These are phyloP conservation scores for Candida mattraensis DNA, from an alignment of 805 yeast species.

Conservation along the genomic window DNA sequence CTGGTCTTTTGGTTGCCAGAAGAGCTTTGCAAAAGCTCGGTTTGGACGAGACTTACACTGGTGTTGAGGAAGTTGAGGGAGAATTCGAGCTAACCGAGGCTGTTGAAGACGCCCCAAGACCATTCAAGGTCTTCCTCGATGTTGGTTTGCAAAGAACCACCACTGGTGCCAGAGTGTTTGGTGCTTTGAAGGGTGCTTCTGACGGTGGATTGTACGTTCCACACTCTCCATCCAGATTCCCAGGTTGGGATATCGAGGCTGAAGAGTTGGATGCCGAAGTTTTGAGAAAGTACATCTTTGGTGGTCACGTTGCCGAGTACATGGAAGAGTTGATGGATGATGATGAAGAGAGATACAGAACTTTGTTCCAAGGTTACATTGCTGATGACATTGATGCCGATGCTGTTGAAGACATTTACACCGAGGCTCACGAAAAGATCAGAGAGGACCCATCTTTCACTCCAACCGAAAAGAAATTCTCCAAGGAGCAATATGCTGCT, in stretches of 20 bases:
- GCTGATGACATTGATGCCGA: slow-evolving; percentile 98
- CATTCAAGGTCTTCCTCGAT: slow-evolving; percentile 99
- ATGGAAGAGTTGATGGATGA: slow-evolving; percentile 99
- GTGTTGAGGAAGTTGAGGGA: slow-evolving; percentile 99
- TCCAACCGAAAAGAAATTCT: slow-evolving; percentile 87
- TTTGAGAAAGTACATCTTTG: slow-evolving; percentile 98
- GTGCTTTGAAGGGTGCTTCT: slow-evolving; percentile 99
- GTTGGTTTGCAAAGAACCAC: slow-evolving; percentile 99
- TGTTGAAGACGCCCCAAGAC: slow-evolving; percentile 99
- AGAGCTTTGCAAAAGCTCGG: slow-evolving; percentile 97
- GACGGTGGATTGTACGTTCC: slow-evolving; percentile 99
- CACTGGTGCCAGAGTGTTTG: slow-evolving; percentile 99
- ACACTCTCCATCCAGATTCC: slow-evolving; percentile 99
- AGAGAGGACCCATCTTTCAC: slow-evolving; percentile 93
- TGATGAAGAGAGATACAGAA: slow-evolving; percentile 99
- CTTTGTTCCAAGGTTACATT: slow-evolving; percentile 93
- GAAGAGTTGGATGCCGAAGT: slow-evolving; percentile 98
- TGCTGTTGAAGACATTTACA: slow-evolving; percentile 92
- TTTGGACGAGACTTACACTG: slow-evolving; percentile 95
- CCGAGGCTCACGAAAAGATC: slow-evolving; percentile 91
- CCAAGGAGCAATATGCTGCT: slow-evolving; percentile 98
- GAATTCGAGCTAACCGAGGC: slow-evolving; percentile 98
- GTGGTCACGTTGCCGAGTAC: slow-evolving; percentile 99
- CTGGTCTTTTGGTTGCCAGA: slow-evolving; percentile 98
- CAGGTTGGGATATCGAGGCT: slow-evolving; percentile 99